Percentiles rank a stretch among this genome's conserved stretches.
Conservation (phyloP, 371 early-diverging fungal genomes). For the Apophysomyces variabilis region DNA sequence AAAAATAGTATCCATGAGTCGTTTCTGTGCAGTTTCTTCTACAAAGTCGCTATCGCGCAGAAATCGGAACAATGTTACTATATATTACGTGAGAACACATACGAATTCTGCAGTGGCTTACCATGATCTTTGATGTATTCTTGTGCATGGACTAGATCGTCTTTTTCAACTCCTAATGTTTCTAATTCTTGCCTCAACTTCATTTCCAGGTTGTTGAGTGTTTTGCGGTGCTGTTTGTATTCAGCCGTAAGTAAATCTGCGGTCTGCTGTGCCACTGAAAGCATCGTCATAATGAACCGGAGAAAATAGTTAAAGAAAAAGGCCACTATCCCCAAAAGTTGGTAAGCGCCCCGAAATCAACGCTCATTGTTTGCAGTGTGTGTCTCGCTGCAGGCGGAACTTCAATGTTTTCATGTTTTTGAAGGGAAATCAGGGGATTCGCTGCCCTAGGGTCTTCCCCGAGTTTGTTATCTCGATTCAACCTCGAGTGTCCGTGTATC, state of each 20-base stretch:
- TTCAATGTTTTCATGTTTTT: background rate
- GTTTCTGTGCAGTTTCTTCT: slow-evolving; percentile 16
- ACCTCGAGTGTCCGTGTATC: background rate
- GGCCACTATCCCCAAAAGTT: background rate
- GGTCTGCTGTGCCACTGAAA: slow-evolving; percentile 23
- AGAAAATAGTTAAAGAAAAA: slow-evolving; percentile 2
- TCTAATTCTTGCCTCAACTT: slow-evolving; percentile 26
- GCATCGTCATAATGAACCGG: slow-evolving; percentile 11
- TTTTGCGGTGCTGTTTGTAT: slow-evolving; percentile 25
- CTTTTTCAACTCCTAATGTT: slow-evolving; percentile 17
- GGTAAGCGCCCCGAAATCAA: background rate
- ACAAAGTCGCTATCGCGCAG: slow-evolving; percentile 21
- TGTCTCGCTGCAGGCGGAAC: background rate
- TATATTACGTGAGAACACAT: background rate
- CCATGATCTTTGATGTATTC: slow-evolving; percentile 38
- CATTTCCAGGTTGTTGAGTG: slow-evolving; percentile 16
- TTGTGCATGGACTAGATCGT: slow-evolving; percentile 31
- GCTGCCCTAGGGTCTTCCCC: background rate
- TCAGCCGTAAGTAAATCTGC: slow-evolving; percentile 28
- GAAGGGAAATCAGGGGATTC: background rate
- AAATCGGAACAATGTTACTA: slow-evolving; percentile 37
- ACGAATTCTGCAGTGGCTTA: slow-evolving; percentile 5
- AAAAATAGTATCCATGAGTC: slow-evolving; percentile 43
- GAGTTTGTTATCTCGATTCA: background rate
- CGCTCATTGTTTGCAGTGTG: background rate